A percentile compares a stretch with the other conserved stretches of the same genome.
Conservation (phyloP, 179 eudicot genomes). For the Gypsophila paniculata region DNA sequence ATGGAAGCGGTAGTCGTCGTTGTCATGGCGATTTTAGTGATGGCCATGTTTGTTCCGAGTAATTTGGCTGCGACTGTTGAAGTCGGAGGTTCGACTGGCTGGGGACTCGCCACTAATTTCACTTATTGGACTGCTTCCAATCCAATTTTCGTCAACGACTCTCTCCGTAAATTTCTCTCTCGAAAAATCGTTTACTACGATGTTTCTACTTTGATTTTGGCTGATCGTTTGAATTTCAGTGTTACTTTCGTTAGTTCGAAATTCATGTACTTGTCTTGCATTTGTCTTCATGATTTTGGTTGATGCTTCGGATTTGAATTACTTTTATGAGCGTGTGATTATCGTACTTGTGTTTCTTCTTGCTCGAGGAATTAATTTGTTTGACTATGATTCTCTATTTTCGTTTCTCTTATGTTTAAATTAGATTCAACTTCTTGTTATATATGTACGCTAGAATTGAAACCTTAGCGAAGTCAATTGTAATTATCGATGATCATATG, state of each 20-base stretch:
- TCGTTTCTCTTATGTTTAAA: not conserved
- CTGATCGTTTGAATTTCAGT: not conserved
- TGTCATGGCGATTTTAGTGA: not conserved
- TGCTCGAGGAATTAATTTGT: not conserved
- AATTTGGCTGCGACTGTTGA: slow-evolving; percentile 9
- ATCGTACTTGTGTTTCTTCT: not conserved
- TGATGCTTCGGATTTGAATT: not conserved
- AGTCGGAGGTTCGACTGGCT: slow-evolving; percentile 21
- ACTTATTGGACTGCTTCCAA: slow-evolving; percentile 18
- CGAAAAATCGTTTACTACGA: not conserved
- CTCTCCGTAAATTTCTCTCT: slow-evolving; percentile 15
- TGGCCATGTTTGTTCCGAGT: not conserved
- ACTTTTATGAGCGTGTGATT: not conserved
- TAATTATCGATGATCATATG: not conserved
- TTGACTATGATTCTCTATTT: not conserved
- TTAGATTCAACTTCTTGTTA: no score
- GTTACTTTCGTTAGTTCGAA: not conserved
- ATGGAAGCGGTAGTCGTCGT: not conserved
- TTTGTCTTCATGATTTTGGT: not conserved
- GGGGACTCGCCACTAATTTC: slow-evolving; percentile 15
- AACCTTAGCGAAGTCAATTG: not conserved
- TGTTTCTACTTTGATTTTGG: not conserved
- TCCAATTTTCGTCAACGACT: slow-evolving; percentile 17
- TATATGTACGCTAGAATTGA: no score
- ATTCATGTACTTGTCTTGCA: not conserved